Base-by-base conservation (phyloP, 2,329 filamentous ascomycete species). In the Zymoseptoria crescenta region DNA sequence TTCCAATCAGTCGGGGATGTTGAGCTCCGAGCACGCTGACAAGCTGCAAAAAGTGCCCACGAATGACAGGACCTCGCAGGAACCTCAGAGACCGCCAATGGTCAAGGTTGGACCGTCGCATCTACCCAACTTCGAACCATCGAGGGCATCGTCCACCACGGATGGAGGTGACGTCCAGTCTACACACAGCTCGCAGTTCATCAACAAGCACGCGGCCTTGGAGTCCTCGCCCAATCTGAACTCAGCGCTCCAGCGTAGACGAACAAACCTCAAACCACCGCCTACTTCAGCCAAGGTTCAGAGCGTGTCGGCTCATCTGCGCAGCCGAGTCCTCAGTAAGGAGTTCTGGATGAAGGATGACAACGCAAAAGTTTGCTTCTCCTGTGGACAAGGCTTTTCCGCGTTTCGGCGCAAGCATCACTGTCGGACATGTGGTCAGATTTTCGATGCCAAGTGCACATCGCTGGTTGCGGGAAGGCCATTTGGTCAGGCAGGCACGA, bases 331-430 rank as follows among this genome's bases (percentile, higher is more conserved):
- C 7, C 77, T 97, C 52, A 96, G 89, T 72, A 94, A 92, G 69
- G 92, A 97, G 67, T 97, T 96, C 68, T 70, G 69, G 94, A 99
- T 99, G 94, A 89, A 91, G 60, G 94, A 99, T 71, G 94, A 97
- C 70, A 96, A 95, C 63, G 95, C 93, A 60, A 97, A 96, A 72
- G 93, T 96, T 68, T 99, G 94, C 70, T 99, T 96, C 72, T 84
- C 90, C 51, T 99, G 94, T 69, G 90, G 90, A 51, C 88, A 90
- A 59, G 83, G 89, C 1, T 99, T 99, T 70, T 91, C 91, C 0
- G 94, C 93, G 1, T 97, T 97, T 71, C 84, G 94, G 60, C 85
- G 94, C 64, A 99, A 99, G 71, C 94, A 99, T 73, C 94, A 99
- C 74, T 99, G 94, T 73, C 86, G 95, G 62, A 89, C 83, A 0